A percentile compares a stretch with the other conserved stretches of the same genome.
Conservation (phyloP, 1,284 basidiomycete species). For the Heterobasidion occidentale region DNA sequence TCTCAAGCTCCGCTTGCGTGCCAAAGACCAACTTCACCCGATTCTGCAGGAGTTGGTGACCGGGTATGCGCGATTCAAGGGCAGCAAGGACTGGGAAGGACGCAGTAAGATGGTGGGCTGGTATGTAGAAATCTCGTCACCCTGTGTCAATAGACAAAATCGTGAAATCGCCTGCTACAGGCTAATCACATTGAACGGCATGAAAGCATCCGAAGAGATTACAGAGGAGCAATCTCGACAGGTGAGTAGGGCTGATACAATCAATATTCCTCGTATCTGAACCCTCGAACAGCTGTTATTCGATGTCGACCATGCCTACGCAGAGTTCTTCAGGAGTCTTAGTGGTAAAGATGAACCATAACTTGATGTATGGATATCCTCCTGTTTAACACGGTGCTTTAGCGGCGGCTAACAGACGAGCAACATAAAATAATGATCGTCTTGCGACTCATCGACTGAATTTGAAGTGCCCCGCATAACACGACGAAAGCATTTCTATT, state of each 20-base stretch:
- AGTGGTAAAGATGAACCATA: slow-evolving; percentile 31
- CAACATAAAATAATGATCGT: too few species aligned
- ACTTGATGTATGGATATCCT: too few species aligned
- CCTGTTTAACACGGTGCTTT: too few species aligned
- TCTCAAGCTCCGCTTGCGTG: slow-evolving; percentile 83
- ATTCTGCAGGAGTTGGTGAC: slow-evolving; percentile 92
- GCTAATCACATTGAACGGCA: slow-evolving; percentile 93
- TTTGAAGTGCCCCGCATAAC: too few species aligned
- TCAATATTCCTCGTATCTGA: not conserved
- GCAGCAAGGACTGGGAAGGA: slow-evolving; percentile 91
- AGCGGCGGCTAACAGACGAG: too few species aligned
- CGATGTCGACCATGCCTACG: slow-evolving; percentile 95
- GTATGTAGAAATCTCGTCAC: slow-evolving; percentile 34
- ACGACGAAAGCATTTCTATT: too few species aligned
- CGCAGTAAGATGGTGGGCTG: slow-evolving; percentile 90
- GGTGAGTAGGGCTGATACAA: slow-evolving; percentile 29
- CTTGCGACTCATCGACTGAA: too few species aligned
- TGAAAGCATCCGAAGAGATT: slow-evolving; percentile 96
- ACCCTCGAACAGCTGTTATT: slow-evolving; percentile 68
- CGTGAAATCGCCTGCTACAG: slow-evolving; percentile 30
- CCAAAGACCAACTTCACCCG: slow-evolving; percentile 96
- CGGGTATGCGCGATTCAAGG: slow-evolving; percentile 88
- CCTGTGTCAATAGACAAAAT: not conserved
- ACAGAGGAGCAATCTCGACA: slow-evolving; percentile 94
- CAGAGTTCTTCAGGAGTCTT: slow-evolving; percentile 89